A percentile compares a stretch with the other conserved stretches of the same genome.
Evolutionary conservation across 495 filamentous ascomycete species (phyloP).

Genomic region (Aspergillus olivimuriae): DNA sequence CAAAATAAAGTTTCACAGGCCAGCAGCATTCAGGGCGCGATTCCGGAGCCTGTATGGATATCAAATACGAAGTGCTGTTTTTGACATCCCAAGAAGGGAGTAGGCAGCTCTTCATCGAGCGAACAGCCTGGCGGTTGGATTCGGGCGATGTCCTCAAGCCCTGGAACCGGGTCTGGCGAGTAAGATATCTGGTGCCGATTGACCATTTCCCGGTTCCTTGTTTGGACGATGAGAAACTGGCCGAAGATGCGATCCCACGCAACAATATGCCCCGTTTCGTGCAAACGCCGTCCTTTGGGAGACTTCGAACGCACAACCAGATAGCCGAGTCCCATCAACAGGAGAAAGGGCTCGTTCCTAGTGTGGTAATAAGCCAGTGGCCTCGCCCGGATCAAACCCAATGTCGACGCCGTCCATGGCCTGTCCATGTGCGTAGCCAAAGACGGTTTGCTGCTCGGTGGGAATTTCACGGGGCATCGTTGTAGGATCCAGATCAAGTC

Average conservation of each 20-base stretch:
- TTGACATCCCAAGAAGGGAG: neutral
- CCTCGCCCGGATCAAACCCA: conserved; percentile 29
- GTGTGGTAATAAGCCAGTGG: conserved; percentile 12
- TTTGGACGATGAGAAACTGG: conserved; percentile 9
- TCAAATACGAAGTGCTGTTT: neutral
- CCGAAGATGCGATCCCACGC: conserved; percentile 31
- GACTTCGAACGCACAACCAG: conserved; percentile 15
- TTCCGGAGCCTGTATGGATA: neutral
- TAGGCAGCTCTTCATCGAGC: neutral
- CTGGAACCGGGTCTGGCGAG: neutral
- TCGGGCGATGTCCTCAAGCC: neutral
- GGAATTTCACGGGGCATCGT: conserved; percentile 26
- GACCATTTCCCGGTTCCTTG: neutral
- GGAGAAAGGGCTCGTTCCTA: conserved; percentile 12
- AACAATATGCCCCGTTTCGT: conserved; percentile 29
- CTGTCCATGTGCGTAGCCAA: conserved; percentile 6
- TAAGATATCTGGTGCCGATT: neutral
- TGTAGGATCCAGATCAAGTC: conserved; percentile 29
- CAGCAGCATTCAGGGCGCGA: neutral
- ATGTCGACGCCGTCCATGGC: conserved; percentile 13
- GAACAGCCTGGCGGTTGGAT: neutral
- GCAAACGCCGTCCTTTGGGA: neutral
- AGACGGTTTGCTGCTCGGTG: conserved; percentile 7
- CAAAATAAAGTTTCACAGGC: too few species aligned
- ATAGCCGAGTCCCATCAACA: conserved; percentile 33